phyloP scores from a whole-genome alignment of 2,329 filamentous ascomycete species.

The Madurella mycetomatis region DNA sequence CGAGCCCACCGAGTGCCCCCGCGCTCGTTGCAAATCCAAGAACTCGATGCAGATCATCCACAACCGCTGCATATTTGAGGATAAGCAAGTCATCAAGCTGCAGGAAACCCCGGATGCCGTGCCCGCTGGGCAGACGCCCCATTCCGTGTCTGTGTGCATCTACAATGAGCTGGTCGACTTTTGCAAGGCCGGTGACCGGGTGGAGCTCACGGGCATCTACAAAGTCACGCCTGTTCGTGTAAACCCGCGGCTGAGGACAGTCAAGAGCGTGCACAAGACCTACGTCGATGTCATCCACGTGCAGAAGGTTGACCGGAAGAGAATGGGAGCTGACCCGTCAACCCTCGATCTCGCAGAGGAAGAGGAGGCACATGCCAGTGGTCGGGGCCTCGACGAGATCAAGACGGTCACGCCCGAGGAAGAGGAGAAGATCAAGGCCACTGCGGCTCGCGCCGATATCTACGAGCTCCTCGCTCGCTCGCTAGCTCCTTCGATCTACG shows the following conservation, averaged over 20 bases:
- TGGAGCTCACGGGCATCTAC: slow-evolving; percentile 96
- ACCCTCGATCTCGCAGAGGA: slow-evolving; percentile 82
- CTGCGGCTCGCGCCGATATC: slow-evolving; percentile 74
- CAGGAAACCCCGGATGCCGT: slow-evolving; percentile 96
- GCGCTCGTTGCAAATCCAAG: slow-evolving; percentile 71
- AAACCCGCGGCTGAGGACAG: slow-evolving; percentile 84
- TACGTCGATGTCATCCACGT: slow-evolving; percentile 95
- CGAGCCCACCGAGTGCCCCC: slow-evolving; percentile 86
- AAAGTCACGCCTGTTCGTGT: slow-evolving; percentile 89
- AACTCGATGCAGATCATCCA: slow-evolving; percentile 99
- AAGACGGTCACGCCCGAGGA: slow-evolving; percentile 82
- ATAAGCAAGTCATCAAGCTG: slow-evolving; percentile 98
- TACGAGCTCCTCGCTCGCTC: slow-evolving; percentile 91
- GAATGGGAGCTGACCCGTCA: slow-evolving; percentile 84
- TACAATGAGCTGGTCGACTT: slow-evolving; percentile 97
- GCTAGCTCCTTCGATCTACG: slow-evolving; percentile 90
- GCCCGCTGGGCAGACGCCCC: slow-evolving; percentile 92
- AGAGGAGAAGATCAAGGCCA: slow-evolving; percentile 80
- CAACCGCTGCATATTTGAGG: slow-evolving; percentile 89
- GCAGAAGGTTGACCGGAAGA: slow-evolving; percentile 93
- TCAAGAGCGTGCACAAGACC: slow-evolving; percentile 97
- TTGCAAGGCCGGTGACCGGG: slow-evolving; percentile 94
- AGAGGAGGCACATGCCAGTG: slow-evolving; percentile 59
- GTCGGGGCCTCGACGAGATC: slow-evolving; percentile 75
- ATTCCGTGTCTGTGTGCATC: slow-evolving; percentile 91